Conservation (phyloP, 1,139 yeast species). For the Hansenula anomala region DNA sequence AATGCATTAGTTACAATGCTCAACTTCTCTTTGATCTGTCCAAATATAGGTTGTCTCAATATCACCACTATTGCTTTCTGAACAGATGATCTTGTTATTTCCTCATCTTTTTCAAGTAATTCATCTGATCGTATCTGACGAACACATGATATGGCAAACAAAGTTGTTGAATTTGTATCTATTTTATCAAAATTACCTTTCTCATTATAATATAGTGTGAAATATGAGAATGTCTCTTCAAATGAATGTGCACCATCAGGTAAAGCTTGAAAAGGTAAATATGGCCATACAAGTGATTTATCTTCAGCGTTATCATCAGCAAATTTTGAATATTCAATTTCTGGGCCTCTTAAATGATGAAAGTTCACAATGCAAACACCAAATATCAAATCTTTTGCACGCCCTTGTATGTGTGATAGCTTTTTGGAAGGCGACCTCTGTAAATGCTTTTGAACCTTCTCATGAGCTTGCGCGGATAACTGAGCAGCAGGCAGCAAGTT, state of each 20-base stretch:
- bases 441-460: neutral
- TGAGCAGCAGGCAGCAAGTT: conserved; percentile 1
- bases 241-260: conserved; percentile 95
- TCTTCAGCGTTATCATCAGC: conserved; percentile 41
- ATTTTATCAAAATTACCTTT: conserved; percentile 28
- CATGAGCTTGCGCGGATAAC: neutral
- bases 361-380: conserved; percentile 91
- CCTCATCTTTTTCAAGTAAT: conserved; percentile 52
- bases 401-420: conserved; percentile 14
- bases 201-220: conserved; percentile 77
- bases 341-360: conserved; percentile 94
- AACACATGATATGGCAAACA: conserved; percentile 92
- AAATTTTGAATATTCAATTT: conserved; percentile 88
- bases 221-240: conserved; percentile 90
- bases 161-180: conserved; percentile 45
- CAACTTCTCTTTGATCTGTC: conserved; percentile 83
- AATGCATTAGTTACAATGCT: conserved; percentile 86
- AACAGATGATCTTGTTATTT: conserved; percentile 81
- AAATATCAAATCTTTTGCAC: conserved; percentile 42
- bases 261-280: conserved; percentile 86
- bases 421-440: conserved; percentile 11
- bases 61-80: conserved; percentile 92
- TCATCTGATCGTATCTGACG: conserved; percentile 71
- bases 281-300: conserved; percentile 64
- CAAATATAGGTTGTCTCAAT: conserved; percentile 79